Base-by-base conservation (phyloP, 495 filamentous ascomycete genomes). In the Aeminium ludgeri region DNA sequence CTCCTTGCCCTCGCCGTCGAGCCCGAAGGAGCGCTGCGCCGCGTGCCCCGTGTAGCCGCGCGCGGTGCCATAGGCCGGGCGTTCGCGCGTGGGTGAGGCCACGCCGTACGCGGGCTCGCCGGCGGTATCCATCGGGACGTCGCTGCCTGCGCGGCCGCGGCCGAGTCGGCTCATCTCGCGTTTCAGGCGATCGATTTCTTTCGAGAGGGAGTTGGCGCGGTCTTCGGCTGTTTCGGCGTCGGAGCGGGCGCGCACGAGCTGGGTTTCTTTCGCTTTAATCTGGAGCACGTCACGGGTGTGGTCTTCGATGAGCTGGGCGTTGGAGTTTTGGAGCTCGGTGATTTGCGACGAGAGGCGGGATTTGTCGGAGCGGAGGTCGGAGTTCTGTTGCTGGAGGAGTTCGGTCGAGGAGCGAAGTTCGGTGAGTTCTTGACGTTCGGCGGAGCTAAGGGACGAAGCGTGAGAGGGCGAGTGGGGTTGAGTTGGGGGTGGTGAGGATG, bases 211-310 rank as follows among this genome's bases (percentile, higher is more conserved):
- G 41, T 85, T 76, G 28, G 84, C 82, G 35, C 73, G 76, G 45
- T 80, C 75, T 57, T 94, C 85, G 0, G 86, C 80, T 2, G 82
- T 70, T 59, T 99, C 87, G 33, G 80, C 80, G 46, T 99, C 91
- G 51, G 77, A 79, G 13, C 86, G 73, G 20, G 89, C 86, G 19
- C 91, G 75, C 7, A 95, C 86, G 6, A 99, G 68, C 52, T 99
- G 91, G 5, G 91, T 95, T 57, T 96, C 91, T 58, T 99, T 99
- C 27, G 91, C 91, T 49, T 95, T 95, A 59, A 96, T 86, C 49
- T 82, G 83, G 16, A 99, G 69, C 8, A 94, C 82, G 55, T 96
- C 89, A 37, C 87, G 67, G 1, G 91, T 99, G 53, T 95, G 87
- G 50, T 96, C 89, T 62, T 99, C 91, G 38, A 96, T 96, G 12